phyloP scores from a whole-genome alignment of 2,329 filamentous ascomycete genomes.

The Annulohypoxylon truncatum region DNA sequence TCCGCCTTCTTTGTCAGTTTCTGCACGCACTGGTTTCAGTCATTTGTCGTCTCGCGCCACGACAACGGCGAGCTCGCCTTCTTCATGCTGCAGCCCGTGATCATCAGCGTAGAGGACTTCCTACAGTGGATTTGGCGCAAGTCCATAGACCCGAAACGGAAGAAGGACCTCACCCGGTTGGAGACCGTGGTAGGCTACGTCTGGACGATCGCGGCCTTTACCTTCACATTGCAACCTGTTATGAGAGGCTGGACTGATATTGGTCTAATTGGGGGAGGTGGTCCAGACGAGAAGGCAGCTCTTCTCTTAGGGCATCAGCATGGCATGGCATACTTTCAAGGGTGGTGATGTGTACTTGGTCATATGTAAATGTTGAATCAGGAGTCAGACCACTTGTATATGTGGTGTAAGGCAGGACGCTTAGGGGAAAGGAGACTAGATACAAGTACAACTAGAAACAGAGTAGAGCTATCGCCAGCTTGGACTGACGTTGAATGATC shows the following conservation, averaged over 20 bases:
- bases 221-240: conserved; percentile 18
- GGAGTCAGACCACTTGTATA: too few species aligned
- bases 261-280: conserved; percentile 12
- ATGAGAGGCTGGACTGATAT: conserved; percentile 23
- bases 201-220: conserved; percentile 32
- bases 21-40: conserved; percentile 27
- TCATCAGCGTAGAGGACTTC: conserved; percentile 37
- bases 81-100: conserved; percentile 38
- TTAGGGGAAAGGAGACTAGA: too few species aligned
- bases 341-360: neutral
- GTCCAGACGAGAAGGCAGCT: conserved; percentile 18
- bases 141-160: conserved; percentile 6
- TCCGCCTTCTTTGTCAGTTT: conserved; percentile 36
- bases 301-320: conserved; percentile 15
- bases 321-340: conserved; percentile 15
- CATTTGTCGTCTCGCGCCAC: conserved; percentile 14
- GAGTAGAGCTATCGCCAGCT: neutral
- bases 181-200: conserved; percentile 24
- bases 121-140: conserved; percentile 28
- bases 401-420: too few species aligned
- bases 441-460: neutral
- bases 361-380: neutral
- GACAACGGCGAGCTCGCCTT: conserved; percentile 33
- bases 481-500: neutral
- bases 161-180: conserved; percentile 4